Conservation (phyloP, 768 basidiomycete genomes). For the Agaricus bisporus region DNA sequence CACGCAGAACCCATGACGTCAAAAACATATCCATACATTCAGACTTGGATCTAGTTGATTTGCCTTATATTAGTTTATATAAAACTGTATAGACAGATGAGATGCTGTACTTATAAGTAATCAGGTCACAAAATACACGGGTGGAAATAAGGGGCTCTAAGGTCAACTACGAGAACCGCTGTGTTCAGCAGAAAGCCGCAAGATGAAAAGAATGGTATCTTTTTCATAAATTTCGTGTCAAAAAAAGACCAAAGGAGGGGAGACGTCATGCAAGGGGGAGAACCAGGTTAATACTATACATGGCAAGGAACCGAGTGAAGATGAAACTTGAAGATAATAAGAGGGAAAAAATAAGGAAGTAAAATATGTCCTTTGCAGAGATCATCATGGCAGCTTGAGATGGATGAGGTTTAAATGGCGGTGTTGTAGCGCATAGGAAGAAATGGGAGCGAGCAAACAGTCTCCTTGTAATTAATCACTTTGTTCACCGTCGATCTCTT, state of each 20-base stretch:
- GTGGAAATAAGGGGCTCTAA: background rate
- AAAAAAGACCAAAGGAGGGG: background rate
- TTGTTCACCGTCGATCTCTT: slow-evolving; percentile 28
- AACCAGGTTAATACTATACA: slow-evolving; percentile 3
- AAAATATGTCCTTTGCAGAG: background rate
- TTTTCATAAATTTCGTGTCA: slow-evolving; percentile 5
- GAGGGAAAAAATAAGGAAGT: background rate
- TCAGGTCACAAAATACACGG: slow-evolving; percentile 1
- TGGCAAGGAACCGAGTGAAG: background rate
- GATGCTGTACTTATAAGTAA: slow-evolving; percentile 2
- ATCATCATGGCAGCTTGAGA: background rate
- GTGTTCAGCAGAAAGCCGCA: background rate
- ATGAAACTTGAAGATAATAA: slow-evolving; percentile 1
- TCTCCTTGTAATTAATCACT: slow-evolving; percentile 6
- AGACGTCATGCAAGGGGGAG: background rate
- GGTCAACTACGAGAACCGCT: slow-evolving; percentile 5
- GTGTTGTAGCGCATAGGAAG: background rate
- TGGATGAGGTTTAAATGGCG: background rate
- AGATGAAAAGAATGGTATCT: slow-evolving; percentile 1
- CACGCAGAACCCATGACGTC: slow-evolving; percentile 9
- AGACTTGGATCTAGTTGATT: background rate
- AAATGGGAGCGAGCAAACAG: background rate
- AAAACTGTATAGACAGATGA: background rate
- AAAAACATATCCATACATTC: background rate
- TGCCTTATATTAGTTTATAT: background rate